phyloP scores from a whole-genome alignment of 306 rosid species.

The Hippophae tibetana region DNA sequence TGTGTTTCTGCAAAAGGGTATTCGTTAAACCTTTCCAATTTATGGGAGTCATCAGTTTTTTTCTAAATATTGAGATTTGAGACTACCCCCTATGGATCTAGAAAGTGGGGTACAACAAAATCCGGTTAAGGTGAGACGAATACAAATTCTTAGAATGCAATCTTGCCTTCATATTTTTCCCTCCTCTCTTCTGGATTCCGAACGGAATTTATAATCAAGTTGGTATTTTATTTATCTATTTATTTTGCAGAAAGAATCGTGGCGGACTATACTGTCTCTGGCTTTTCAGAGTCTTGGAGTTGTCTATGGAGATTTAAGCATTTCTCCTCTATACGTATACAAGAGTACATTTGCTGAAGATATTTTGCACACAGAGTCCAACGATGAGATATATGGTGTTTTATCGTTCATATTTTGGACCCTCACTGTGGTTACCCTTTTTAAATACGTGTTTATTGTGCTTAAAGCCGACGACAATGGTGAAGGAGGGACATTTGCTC shows the following conservation, averaged over 20 bases:
- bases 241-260: slow-evolving; percentile 51
- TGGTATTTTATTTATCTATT: slow-evolving; percentile 5
- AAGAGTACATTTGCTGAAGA: slow-evolving; percentile 71
- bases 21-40: slow-evolving; percentile 23
- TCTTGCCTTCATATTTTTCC: slow-evolving; percentile 11
- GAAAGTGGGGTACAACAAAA: slow-evolving; percentile 41
- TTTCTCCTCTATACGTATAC: slow-evolving; percentile 79
- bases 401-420: slow-evolving; percentile 92
- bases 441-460: slow-evolving; percentile 82
- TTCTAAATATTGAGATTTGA: slow-evolving; percentile 16
- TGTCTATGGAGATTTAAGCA: slow-evolving; percentile 94
- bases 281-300: slow-evolving; percentile 97
- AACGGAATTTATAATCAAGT: slow-evolving; percentile 13
- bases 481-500: slow-evolving; percentile 95
- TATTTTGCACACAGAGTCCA: slow-evolving; percentile 43
- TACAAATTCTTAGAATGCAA: not conserved
- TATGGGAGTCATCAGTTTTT: slow-evolving; percentile 27
- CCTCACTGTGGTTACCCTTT: slow-evolving; percentile 64
- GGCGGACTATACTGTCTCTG: slow-evolving; percentile 66
- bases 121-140: slow-evolving; percentile 45
- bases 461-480: slow-evolving; percentile 89
- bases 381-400: slow-evolving; percentile 79
- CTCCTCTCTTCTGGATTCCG: slow-evolving; percentile 5
- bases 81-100: slow-evolving; percentile 59
- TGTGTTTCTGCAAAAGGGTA: slow-evolving; percentile 26